phyloP scores from a whole-genome alignment of 2,329 filamentous ascomycete species.

The Cladosporium austrohemisphaericum region DNA sequence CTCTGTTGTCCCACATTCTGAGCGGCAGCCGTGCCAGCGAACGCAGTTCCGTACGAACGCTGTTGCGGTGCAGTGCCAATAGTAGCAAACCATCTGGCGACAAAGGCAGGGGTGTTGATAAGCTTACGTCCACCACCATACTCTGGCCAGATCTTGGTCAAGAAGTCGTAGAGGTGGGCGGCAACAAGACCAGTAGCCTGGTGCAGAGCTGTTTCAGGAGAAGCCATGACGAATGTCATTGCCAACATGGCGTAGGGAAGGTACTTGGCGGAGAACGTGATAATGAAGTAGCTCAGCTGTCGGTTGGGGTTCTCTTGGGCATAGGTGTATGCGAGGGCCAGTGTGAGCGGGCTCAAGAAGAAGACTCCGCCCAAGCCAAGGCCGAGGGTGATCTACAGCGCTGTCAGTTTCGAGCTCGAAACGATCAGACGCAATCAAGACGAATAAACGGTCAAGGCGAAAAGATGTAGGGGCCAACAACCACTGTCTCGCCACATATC shows the following conservation, averaged over 20 bases:
- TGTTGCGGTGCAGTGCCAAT: conserved; percentile 41
- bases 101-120: conserved; percentile 67
- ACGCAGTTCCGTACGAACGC: conserved; percentile 61
- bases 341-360: conserved; percentile 60
- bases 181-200: conserved; percentile 77
- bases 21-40: conserved; percentile 42
- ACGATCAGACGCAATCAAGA: conserved; percentile 1
- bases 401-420: conserved; percentile 23
- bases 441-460: not conserved
- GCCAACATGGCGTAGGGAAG: conserved; percentile 77
- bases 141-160: conserved; percentile 81
- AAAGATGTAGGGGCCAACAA: conserved; percentile 64
- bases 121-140: conserved; percentile 80
- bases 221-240: conserved; percentile 66
- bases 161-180: conserved; percentile 86
- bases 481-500: conserved; percentile 51
- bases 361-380: conserved; percentile 49
- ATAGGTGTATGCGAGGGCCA: conserved; percentile 80
- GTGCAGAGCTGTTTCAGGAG: conserved; percentile 54
- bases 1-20: conserved; percentile 26
- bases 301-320: conserved; percentile 78
- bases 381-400: conserved; percentile 34
- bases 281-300: conserved; percentile 73
- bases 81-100: conserved; percentile 62
- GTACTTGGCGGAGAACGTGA: conserved; percentile 77